Base-by-base conservation (phyloP, 257 asterid genomes). In the Craterostigma plantagineum region DNA sequence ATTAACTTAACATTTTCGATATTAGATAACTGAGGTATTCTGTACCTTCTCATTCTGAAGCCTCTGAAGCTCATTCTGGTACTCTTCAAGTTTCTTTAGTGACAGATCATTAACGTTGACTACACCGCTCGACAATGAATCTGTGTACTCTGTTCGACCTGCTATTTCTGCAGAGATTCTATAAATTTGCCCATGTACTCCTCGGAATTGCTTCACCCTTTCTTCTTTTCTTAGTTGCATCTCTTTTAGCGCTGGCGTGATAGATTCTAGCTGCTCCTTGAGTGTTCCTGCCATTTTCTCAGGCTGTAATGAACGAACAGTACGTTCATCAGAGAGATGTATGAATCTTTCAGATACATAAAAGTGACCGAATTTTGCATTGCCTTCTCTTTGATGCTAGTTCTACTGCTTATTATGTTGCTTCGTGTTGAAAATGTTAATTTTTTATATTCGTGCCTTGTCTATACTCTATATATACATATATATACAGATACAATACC, bases 271-370 rank as follows among this genome's bases (percentile, higher is more conserved):
- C 62, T 87, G 97, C 53, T 79, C 95, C 69, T 61, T 76, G 46
- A 87, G 64, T 34, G 95, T 73, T 48, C 97, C 97, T 7, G 72
- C 54, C 92, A 81, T 87, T 73, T 75, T 82, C 68, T 82, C 95
- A 42, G 93, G 97, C 97, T 86, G 75, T 60, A 57, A 48, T 48
- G 33, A 34, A 53, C 38, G 27, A 45, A 61, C 63, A 38, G 42
- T 43, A 53, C 54, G 46, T 60, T 35, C 44, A 51, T 63, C 4
- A 44, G 40, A n/a, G n/a, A 23, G 30, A 23, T 36, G 14, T 9
- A 36, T 9, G 14, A 36, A 9, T 10, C 12, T 2, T 2, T 36
- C 40, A 36, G 14, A 12, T 36, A 2, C 11, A 36, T 53, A 44
- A 27, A 52, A 23, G 7, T 27, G 33, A 35, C 52, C 9, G 16